Base-by-base conservation (phyloP, 345 rosid genomes). In the Fremontodendron californicum region DNA sequence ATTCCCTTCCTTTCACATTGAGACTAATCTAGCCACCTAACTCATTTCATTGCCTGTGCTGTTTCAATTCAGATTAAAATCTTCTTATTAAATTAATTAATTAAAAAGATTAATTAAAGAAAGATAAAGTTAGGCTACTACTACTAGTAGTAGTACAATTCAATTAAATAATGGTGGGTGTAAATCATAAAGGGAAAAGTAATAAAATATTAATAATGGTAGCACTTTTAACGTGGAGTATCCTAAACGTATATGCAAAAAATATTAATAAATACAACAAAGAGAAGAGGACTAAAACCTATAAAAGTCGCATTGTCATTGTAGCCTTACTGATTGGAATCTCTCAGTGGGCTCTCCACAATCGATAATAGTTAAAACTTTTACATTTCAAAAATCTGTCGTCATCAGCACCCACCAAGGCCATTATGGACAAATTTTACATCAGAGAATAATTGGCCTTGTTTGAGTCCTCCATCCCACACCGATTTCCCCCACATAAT, bases 261-360 rank as follows among this genome's bases (percentile, higher is more conserved):
- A 21, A 55, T 5, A 51, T 49, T 12, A 11, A 25, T 11, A 31
- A 69, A 35, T 54, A 61, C 35, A 72, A 58, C 29, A 42, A 75
- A 70, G 51, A 43, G 25, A 5, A 31, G 27, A 61, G 0, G 76
- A 49, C 55, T 58, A 73, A 66, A 78, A 42, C n/a, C n/a, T 45
- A 54, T 58, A 73, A 60, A 77, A 55, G 51, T 70, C 61, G 62
- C 63, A 8, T 58, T 73, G 77, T 78, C 82, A 77, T 60, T 75
- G 82, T 62, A 48, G 85, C 81, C 10, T 79, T 64, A 73, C 64
- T 76, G 82, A 69, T 68, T 74, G 81, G 81, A 70, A 83, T 78
- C 85, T 78, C 85, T 78, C 37, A 45, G 80, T 74, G 81, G 87
- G 86, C 67, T 65, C 80, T 73, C 85, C 80, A 73, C 54, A 25